Conservation (phyloP, 805 yeast species). For the Yarrowia phangngaensis region DNA sequence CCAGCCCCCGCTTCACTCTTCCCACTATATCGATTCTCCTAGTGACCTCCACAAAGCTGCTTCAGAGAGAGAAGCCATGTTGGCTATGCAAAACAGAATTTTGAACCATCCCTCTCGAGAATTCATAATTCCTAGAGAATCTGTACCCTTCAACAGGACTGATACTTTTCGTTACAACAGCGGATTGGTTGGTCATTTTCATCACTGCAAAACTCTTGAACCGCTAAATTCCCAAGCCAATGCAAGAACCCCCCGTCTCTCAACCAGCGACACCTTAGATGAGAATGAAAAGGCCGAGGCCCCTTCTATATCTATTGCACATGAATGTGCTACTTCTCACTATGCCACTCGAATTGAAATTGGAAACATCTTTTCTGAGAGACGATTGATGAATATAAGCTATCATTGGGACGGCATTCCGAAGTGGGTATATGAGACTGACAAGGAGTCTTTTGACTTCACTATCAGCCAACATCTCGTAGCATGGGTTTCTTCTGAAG, state of each 20-base stretch:
- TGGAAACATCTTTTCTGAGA: conserved; percentile 4
- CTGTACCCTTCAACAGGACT: conserved; percentile 28
- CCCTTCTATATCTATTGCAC: neutral
- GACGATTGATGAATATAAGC: conserved; percentile 18
- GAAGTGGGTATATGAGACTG: conserved; percentile 27
- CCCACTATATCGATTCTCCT: conserved; percentile 6
- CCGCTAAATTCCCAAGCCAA: neutral
- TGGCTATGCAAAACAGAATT: conserved; percentile 27
- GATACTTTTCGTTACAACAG: conserved; percentile 13
- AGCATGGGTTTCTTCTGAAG: conserved; percentile 27
- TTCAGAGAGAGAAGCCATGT: conserved; percentile 4
- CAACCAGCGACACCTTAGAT: conserved; percentile 1
- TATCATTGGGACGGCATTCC: conserved; percentile 26
- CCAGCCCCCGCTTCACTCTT: conserved; percentile 10
- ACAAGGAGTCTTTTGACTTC: conserved; percentile 26
- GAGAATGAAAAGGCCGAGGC: neutral
- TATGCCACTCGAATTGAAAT: conserved; percentile 10
- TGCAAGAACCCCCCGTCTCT: conserved; percentile 1
- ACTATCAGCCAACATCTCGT: conserved; percentile 26
- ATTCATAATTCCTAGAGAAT: conserved; percentile 27
- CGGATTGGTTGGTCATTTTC: conserved; percentile 26
- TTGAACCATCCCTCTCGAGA: conserved; percentile 29
- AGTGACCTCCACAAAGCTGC: neutral
- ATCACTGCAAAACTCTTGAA: conserved; percentile 23
- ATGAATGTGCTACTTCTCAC: neutral